Evolutionary conservation across 768 basidiomycete species (phyloP).

Genomic region (Coprinopsis sp.): DNA sequence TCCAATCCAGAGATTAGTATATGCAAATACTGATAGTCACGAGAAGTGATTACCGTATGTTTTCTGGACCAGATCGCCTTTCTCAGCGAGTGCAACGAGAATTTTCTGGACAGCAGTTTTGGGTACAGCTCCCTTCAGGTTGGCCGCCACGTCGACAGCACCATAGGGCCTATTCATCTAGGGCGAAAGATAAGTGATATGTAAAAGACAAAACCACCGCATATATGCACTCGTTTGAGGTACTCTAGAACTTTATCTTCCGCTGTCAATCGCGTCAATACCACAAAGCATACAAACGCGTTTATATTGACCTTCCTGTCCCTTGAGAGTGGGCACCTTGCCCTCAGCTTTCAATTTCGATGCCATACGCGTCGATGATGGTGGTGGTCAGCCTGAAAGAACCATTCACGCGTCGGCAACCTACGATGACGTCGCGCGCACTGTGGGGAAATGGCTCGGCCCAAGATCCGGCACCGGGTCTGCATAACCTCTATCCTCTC

Average conservation of each 20-base stretch:
- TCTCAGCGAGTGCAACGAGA: conserved; percentile 76
- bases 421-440: not conserved
- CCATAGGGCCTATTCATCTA: conserved; percentile 95
- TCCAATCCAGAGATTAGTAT: conserved; percentile 9
- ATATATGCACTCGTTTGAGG: conserved; percentile 55
- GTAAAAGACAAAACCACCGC: conserved; percentile 3
- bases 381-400: conserved; percentile 6
- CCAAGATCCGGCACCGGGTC: conserved; percentile 7
- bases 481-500: not conserved
- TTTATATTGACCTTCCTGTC: conserved; percentile 58
- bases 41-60: conserved; percentile 55
- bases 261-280: conserved; percentile 34
- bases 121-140: conserved; percentile 84
- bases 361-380: conserved; percentile 30
- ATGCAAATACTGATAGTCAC: conserved; percentile 8
- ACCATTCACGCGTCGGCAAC: too few relatives aligned
- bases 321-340: conserved; percentile 60
- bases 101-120: conserved; percentile 86
- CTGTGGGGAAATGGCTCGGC: not conserved
- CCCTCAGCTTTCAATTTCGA: conserved; percentile 52
- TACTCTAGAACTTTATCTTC: conserved; percentile 77
- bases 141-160: conserved; percentile 87
- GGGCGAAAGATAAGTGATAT: conserved; percentile 2
- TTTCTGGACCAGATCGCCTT: conserved; percentile 77
- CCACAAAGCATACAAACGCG: not conserved